Conservation (phyloP, 2,329 filamentous ascomycete species). For the Cordyceps pruinosa region DNA sequence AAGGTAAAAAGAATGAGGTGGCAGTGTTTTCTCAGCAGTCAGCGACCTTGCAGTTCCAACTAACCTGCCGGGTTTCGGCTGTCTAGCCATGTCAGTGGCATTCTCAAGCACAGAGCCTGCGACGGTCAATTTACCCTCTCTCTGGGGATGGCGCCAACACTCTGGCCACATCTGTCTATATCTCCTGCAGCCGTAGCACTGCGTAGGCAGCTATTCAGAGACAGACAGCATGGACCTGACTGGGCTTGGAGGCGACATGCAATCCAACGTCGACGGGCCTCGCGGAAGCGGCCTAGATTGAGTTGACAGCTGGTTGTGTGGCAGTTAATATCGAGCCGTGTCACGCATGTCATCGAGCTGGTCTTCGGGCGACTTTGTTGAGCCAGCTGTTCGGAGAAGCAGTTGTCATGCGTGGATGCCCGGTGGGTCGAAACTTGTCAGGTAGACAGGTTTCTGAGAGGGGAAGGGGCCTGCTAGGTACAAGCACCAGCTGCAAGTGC, state of each 20-base stretch:
- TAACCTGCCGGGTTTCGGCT: neutral
- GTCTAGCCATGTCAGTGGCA: neutral
- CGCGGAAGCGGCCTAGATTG: neutral
- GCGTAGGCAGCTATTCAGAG: too few species aligned
- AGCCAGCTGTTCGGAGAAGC: conserved; percentile 8
- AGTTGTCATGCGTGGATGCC: conserved; percentile 6
- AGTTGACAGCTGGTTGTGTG: conserved; percentile 11
- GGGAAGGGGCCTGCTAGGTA: neutral
- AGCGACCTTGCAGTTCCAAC: neutral
- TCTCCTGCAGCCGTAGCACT: too few species aligned
- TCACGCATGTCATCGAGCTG: neutral
- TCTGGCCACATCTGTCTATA: neutral
- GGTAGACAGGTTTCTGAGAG: neutral
- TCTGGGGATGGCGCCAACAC: neutral
- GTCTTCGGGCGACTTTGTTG: neutral
- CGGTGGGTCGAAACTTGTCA: conserved; percentile 5
- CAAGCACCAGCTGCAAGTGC: neutral
- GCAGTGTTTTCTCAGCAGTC: neutral
- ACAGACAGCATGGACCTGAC: neutral
- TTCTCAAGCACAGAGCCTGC: neutral
- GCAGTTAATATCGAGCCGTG: conserved; percentile 7
- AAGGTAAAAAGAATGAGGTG: neutral
- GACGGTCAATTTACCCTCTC: neutral
- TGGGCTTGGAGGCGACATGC: neutral
- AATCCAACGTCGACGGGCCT: neutral